A percentile compares a stretch with the other conserved stretches of the same genome.
Conservation (phyloP, 164 flowering plant genomes). For the Vitis vinifera region DNA sequence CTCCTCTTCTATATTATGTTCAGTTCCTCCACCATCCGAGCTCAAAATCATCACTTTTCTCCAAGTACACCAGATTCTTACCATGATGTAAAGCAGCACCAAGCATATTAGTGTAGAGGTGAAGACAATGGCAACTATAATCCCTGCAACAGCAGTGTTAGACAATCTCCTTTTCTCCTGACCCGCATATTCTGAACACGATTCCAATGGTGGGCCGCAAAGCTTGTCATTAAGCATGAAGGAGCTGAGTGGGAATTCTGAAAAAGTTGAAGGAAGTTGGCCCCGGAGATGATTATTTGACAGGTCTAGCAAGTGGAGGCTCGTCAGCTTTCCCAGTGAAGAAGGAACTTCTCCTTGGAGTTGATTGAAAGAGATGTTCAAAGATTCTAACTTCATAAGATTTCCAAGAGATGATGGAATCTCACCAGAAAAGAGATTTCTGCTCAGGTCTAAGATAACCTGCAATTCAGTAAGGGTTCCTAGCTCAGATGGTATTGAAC, state of each 20-base stretch:
- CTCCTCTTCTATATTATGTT: slow-evolving; percentile 45
- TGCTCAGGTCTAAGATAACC: slow-evolving; percentile 73
- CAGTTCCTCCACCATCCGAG: slow-evolving; percentile 44
- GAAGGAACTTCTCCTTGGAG: slow-evolving; percentile 66
- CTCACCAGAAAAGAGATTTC: slow-evolving; percentile 58
- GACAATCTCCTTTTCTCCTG: slow-evolving; percentile 39
- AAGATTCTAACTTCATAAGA: slow-evolving; percentile 68
- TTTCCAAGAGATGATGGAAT: slow-evolving; percentile 78
- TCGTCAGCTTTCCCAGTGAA: slow-evolving; percentile 69
- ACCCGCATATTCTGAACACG: slow-evolving; percentile 32
- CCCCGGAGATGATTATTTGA: slow-evolving; percentile 78
- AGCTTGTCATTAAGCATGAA: slow-evolving; percentile 67
- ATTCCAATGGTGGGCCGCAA: slow-evolving; percentile 67
- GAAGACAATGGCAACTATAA: slow-evolving; percentile 73
- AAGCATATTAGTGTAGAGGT: slow-evolving; percentile 71
- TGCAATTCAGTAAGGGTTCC: slow-evolving; percentile 74
- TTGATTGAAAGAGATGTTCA: slow-evolving; percentile 76
- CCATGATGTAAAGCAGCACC: slow-evolving; percentile 68
- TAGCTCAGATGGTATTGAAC: slow-evolving; percentile 67
- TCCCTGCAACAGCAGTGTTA: slow-evolving; percentile 48
- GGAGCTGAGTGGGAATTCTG: slow-evolving; percentile 60
- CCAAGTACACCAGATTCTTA: slow-evolving; percentile 88
- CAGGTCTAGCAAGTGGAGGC: slow-evolving; percentile 71
- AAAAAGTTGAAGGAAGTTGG: slow-evolving; percentile 53
- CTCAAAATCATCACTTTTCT: slow-evolving; percentile 60